These are phyloP conservation scores for Babesia sp. DNA, from an alignment of 169 alveolate genomes.

Conservation along the genomic window DNA sequence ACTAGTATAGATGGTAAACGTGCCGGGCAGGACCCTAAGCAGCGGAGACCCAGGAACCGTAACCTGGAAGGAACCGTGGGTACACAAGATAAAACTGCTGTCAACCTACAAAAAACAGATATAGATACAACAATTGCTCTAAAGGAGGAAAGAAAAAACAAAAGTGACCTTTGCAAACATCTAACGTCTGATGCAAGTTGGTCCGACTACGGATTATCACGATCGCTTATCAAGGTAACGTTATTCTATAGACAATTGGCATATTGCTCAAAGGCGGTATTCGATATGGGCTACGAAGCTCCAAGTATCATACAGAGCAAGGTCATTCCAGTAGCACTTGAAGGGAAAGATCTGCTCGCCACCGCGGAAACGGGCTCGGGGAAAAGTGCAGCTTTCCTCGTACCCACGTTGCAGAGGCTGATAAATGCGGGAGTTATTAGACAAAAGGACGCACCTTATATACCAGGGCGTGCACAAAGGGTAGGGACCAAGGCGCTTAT, in stretches of 20 bases:
- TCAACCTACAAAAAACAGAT: neutral
- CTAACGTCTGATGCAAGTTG: constrained; percentile 37
- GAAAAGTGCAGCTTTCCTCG: constrained; percentile 86
- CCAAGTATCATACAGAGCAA: constrained; percentile 86
- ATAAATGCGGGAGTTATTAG: constrained; percentile 75
- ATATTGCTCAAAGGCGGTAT: constrained; percentile 68
- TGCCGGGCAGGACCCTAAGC: neutral
- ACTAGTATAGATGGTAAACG: neutral
- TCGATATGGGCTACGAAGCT: constrained; percentile 74
- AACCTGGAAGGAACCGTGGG: neutral
- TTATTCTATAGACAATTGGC: neutral
- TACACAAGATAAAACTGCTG: neutral
- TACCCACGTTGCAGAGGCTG: constrained; percentile 86
- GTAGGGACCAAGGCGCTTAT: constrained; percentile 85
- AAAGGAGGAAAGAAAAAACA: neutral
- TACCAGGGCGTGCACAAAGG: neutral
- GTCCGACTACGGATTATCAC: constrained; percentile 54
- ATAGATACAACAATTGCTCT: neutral
- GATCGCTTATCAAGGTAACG: constrained; percentile 40
- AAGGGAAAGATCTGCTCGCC: constrained; percentile 84
- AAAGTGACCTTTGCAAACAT: neutral
- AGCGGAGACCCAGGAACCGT: neutral
- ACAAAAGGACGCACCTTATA: constrained; percentile 47
- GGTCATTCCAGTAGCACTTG: constrained; percentile 86
- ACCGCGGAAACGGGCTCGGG: constrained; percentile 92